Conservation (phyloP, 2,329 filamentous ascomycete species). For the Alternaria sp. region DNA sequence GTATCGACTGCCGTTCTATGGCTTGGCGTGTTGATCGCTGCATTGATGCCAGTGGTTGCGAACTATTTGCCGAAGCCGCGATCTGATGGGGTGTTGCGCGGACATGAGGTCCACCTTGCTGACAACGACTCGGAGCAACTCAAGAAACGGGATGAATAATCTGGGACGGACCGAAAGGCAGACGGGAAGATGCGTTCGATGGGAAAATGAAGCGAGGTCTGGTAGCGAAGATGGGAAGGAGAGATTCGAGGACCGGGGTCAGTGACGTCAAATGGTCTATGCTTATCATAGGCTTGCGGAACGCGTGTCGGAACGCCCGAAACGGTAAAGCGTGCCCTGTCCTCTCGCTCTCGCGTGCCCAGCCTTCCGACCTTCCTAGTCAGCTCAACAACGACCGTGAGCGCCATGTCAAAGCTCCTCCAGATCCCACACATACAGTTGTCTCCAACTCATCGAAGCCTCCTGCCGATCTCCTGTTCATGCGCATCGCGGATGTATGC, state of each 20-base stretch:
- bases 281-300: background rate
- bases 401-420: background rate
- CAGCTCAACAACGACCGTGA: background rate
- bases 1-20: background rate
- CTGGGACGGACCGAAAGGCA: background rate
- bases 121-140: background rate
- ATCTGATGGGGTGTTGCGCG: background rate
- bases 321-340: background rate
- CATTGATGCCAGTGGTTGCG: conserved; percentile 1
- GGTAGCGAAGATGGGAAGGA: background rate
- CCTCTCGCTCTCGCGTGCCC: background rate
- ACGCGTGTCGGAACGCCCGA: background rate
- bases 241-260: background rate
- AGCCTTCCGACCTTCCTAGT: background rate
- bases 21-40: background rate
- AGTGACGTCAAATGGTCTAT: background rate
- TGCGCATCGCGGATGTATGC: background rate
- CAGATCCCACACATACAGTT: no score
- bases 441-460: background rate
- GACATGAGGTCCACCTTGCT: background rate
- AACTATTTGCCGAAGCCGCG: background rate
- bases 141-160: background rate
- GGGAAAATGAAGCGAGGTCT: background rate
- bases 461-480: background rate
- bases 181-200: background rate